These are phyloP conservation scores for Capsicum baccatum DNA, from an alignment of 257 asterid genomes.

Conservation along the genomic window DNA sequence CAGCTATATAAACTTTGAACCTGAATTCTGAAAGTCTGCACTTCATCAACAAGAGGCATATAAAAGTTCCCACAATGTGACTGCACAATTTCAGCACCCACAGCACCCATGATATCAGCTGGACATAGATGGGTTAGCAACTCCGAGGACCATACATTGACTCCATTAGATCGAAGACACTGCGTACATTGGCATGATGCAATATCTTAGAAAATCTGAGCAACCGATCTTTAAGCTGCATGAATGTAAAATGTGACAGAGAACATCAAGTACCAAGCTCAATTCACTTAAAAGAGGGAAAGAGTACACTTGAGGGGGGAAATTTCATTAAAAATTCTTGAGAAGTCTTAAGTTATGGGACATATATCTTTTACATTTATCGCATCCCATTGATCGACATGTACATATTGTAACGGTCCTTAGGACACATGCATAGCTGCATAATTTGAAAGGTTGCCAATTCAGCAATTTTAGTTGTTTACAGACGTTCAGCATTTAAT, in stretches of 20 bases:
- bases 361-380: not conserved
- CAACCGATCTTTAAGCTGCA: conserved; percentile 64
- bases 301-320: not conserved
- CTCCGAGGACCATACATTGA: conserved; percentile 82
- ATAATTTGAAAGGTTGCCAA: not conserved
- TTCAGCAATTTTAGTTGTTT: not conserved
- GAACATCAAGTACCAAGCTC: not conserved
- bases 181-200: conserved; percentile 57
- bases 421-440: not conserved
- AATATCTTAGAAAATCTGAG: conserved; percentile 67
- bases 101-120: conserved; percentile 28
- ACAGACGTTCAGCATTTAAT: not conserved
- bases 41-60: conserved; percentile 60
- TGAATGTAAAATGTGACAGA: conserved; percentile 64
- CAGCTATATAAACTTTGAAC: conserved; percentile 77
- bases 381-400: not conserved
- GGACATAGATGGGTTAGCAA: conserved; percentile 70
- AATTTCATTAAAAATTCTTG: not conserved
- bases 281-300: not conserved
- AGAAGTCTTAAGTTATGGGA: not conserved
- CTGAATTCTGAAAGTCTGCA: conserved; percentile 72
- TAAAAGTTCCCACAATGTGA: conserved; percentile 67
- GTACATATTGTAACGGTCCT: not conserved
- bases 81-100: conserved; percentile 37
- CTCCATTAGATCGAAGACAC: conserved; percentile 41